Base-by-base conservation (phyloP, 345 rosid genomes). In the Carallia brachiata region DNA sequence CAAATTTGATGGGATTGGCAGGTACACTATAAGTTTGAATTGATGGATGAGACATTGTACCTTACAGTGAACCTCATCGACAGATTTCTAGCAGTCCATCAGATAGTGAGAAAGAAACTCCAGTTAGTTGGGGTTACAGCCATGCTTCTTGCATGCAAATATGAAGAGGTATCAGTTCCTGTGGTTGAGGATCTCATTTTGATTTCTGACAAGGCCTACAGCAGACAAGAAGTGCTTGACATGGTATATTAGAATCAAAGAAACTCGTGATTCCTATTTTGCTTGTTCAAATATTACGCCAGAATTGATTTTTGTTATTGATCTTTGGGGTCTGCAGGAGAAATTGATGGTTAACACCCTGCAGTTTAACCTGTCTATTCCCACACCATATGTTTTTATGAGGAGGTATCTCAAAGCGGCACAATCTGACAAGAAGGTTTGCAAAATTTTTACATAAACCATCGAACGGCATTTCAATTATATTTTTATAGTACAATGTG, bases 11-110 rank as follows among this genome's bases (percentile, higher is more conserved):
- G 63, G 39, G 34, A 62, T 73, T 55, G 55, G 75, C 82, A 94
- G 97, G 99, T 95, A n/a, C 99, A 95, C 77, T 92, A 95, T 90
- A 95, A 95, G 85, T 95, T 95, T 73, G 98, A 95, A 75, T 79
- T 95, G 79, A 89, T 90, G 98, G 98, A 95, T 2, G 99, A 92
- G 79, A 95, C 99, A 2, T 80, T 95, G 62, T 92, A 82, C 77
- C 93, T 95, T 32, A 95, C 96, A 7, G 88, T 96, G 78, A 96
- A 96, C 80, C 87, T 96, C 62, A 88, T 90, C 0, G 99, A 96
- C 57, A 87, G 99, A 70, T 96, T 96, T 75, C 80, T 96, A 62
- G 88, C 96, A 0, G 76, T 84, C 66, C 86, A 86, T n/a, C 82
- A 74, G 59, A 69, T 92, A 6, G 84, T 81, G 34, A 92, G 96